phyloP scores from a whole-genome alignment of 306 rosid species.

The Mimosa pudica region DNA sequence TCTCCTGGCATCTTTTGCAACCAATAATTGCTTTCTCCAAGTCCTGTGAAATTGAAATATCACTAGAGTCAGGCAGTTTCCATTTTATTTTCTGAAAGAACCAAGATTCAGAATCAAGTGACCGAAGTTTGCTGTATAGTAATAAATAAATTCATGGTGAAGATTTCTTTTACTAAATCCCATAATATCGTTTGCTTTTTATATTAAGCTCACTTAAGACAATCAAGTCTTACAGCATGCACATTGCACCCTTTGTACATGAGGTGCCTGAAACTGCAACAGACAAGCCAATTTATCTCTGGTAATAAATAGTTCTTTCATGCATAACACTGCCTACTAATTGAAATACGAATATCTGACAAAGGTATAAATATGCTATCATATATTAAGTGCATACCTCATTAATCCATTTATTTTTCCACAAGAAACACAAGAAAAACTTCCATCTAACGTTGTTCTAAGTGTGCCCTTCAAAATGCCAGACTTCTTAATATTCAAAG shows the following conservation, averaged over 20 bases:
- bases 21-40: slow-evolving; percentile 78
- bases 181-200: background rate
- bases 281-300: slow-evolving; percentile 13
- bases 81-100: background rate
- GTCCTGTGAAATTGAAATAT: slow-evolving; percentile 54
- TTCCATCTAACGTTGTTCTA: slow-evolving; percentile 65
- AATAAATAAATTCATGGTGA: background rate
- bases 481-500: slow-evolving; percentile 65
- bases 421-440: slow-evolving; percentile 76
- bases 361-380: slow-evolving; percentile 20
- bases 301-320: slow-evolving; percentile 3
- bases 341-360: slow-evolving; percentile 20
- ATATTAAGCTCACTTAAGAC: background rate
- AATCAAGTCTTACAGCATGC: background rate
- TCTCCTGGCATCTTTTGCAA: slow-evolving; percentile 92
- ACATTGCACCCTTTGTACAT: background rate
- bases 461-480: slow-evolving; percentile 60
- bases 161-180: slow-evolving; percentile 2
- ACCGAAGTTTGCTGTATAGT: background rate
- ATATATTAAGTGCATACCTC: slow-evolving; percentile 57
- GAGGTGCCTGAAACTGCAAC: slow-evolving; percentile 28
- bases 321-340: slow-evolving; percentile 1
- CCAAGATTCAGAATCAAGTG: background rate
- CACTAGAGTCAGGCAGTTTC: slow-evolving; percentile 30
- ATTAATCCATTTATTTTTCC: slow-evolving; percentile 74